phyloP scores from a whole-genome alignment of 805 yeast species.

The Myxozyma mucilagina region DNA sequence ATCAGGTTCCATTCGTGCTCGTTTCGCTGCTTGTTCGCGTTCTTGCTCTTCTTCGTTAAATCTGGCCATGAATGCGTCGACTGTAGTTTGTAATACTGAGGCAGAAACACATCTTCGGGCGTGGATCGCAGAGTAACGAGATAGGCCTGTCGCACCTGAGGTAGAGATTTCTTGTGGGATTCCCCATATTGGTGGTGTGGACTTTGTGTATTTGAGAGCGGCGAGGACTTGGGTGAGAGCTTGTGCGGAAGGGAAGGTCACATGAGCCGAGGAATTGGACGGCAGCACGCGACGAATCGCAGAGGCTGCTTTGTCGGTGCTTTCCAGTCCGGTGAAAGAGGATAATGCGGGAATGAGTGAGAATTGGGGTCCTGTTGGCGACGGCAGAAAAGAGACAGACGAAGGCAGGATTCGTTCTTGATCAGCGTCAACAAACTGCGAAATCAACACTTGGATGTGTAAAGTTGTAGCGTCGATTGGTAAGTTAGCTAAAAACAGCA shows the following conservation, averaged over 20 bases:
- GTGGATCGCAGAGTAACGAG: slow-evolving; percentile 43
- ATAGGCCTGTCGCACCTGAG: slow-evolving; percentile 44
- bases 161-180: slow-evolving; percentile 63
- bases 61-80: slow-evolving; percentile 60
- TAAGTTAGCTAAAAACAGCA: slow-evolving; percentile 31
- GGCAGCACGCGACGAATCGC: slow-evolving; percentile 33
- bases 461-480: slow-evolving; percentile 24
- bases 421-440: background rate
- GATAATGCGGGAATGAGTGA: slow-evolving; percentile 27
- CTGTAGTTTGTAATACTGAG: slow-evolving; percentile 54
- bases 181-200: slow-evolving; percentile 67
- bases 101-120: slow-evolving; percentile 45
- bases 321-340: slow-evolving; percentile 6
- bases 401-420: background rate
- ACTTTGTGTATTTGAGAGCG: slow-evolving; percentile 44
- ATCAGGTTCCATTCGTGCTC: slow-evolving; percentile 30
- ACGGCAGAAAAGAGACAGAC: background rate
- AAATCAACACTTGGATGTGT: slow-evolving; percentile 24
- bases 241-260: slow-evolving; percentile 37
- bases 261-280: slow-evolving; percentile 15
- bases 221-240: slow-evolving; percentile 62
- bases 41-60: slow-evolving; percentile 67
- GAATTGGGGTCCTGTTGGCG: slow-evolving; percentile 38
- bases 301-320: background rate
- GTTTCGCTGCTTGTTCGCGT: slow-evolving; percentile 23